Conservation (phyloP, 306 rosid species). For the Casuarina equisetifolia region DNA sequence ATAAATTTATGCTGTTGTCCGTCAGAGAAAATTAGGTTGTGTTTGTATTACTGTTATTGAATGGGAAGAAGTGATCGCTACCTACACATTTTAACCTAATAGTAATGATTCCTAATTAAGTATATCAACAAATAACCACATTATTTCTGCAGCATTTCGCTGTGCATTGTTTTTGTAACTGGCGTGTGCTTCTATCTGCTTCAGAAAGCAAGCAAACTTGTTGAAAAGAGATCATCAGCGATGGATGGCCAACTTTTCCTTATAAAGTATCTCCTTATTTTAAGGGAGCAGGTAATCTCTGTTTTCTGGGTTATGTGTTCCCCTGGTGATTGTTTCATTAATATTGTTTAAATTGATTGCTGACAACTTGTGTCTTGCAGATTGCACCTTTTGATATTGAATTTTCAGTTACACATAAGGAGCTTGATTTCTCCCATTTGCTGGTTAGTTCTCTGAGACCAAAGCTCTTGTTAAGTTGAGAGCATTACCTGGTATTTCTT, state of each 20-base stretch:
- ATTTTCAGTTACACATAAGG: slow-evolving; percentile 95
- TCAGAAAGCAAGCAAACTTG: slow-evolving; percentile 93
- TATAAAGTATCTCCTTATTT: slow-evolving; percentile 89
- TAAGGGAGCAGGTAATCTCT: slow-evolving; percentile 86
- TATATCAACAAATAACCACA: not conserved
- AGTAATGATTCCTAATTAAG: slow-evolving; percentile 19
- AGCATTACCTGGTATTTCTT: slow-evolving; percentile 8
- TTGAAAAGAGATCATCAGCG: slow-evolving; percentile 80
- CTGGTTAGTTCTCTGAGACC: slow-evolving; percentile 70
- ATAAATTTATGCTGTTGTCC: not conserved
- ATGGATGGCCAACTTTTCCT: slow-evolving; percentile 99
- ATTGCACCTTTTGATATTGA: slow-evolving; percentile 93
- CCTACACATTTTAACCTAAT: slow-evolving; percentile 16
- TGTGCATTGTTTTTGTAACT: slow-evolving; percentile 23
- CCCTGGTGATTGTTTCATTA: slow-evolving; percentile 13
- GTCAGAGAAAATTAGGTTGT: slow-evolving; percentile 6
- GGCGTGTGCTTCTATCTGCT: slow-evolving; percentile 34
- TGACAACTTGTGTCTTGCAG: slow-evolving; percentile 45
- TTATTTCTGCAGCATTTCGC: not conserved
- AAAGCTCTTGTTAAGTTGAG: slow-evolving; percentile 28
- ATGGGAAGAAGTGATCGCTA: slow-evolving; percentile 6
- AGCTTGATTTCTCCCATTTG: slow-evolving; percentile 97
- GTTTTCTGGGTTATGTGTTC: slow-evolving; percentile 14
- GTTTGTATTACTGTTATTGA: not conserved
- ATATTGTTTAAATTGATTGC: slow-evolving; percentile 18